Percentiles rank a stretch among this genome's conserved stretches.
These are phyloP conservation scores for Mucor racemosus DNA, from an alignment of 371 early-diverging fungal species.

Conservation along the genomic window DNA sequence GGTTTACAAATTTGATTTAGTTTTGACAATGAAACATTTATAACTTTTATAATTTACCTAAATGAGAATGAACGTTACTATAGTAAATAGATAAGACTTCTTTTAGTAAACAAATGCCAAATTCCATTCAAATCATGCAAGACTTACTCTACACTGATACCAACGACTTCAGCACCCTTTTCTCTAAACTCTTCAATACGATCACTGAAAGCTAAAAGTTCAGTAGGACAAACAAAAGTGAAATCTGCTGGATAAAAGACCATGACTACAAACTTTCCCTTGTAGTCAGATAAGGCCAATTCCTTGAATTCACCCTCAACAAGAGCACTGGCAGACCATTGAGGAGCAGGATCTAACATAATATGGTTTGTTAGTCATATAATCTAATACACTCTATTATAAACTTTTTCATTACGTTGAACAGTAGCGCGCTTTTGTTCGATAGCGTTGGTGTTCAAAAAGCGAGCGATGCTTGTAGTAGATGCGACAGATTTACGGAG, in stretches of 20 bases:
- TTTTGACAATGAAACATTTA: neutral
- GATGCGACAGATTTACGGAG: slow-evolving; percentile 18
- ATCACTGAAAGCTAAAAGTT: slow-evolving; percentile 90
- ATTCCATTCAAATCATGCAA: neutral
- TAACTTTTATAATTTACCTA: slow-evolving; percentile 33
- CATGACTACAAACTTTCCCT: slow-evolving; percentile 71
- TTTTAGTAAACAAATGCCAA: slow-evolving; percentile 1
- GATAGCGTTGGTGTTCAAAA: slow-evolving; percentile 21
- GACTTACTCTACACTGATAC: slow-evolving; percentile 80
- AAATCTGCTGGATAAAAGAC: slow-evolving; percentile 60
- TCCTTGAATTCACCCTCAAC: slow-evolving; percentile 81
- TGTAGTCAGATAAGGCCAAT: slow-evolving; percentile 85
- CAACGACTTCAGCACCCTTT: slow-evolving; percentile 78
- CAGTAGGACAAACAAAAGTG: slow-evolving; percentile 92
- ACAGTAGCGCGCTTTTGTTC: slow-evolving; percentile 33
- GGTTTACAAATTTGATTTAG: slow-evolving; percentile 27
- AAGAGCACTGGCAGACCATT: slow-evolving; percentile 77
- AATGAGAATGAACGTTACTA: slow-evolving; percentile 54
- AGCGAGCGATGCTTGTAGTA: slow-evolving; percentile 18
- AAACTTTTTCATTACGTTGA: slow-evolving; percentile 19
- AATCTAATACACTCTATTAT: neutral
- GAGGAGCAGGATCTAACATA: slow-evolving; percentile 66
- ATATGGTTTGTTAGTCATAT: no score
- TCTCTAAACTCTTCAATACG: slow-evolving; percentile 81
- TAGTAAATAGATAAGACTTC: neutral